Base-by-base conservation (phyloP, 2,329 filamentous ascomycete species). In the Myrmaecium sp. region DNA sequence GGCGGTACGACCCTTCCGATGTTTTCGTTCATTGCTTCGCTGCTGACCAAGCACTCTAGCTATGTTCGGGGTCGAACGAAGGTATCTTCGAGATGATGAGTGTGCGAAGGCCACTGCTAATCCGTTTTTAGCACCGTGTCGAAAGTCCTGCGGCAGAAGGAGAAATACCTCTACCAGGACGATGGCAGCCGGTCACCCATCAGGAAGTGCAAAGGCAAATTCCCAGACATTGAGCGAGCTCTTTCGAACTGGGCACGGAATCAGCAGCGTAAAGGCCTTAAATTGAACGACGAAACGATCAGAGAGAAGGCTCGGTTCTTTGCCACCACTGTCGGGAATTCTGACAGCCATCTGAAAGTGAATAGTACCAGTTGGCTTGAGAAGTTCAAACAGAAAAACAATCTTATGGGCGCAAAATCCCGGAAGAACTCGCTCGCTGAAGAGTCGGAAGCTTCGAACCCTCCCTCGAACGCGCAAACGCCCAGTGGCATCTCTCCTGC, bases 61-160 rank as follows among this genome's bases (percentile, higher is more conserved):
- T 32, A 73, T 83, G 48, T 98, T 98, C 55, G 86, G 84, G 18
- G 89, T 98, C 27, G 89, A 98, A 58, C 64, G 89, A 75, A 95
- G 89, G 89, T 95, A 73, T 23, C 17, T 13, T 9, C 10, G 18
- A 11, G 8, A 21, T 13, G 12, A 23, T 14, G 14, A n/a, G 21
- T 17, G 18, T 29, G 14, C 27, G 21, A 18, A 26, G n/a, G n/a
- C n/a, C n/a, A 14, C 14, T 23, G 25, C 39, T 32, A 21, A 30
- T 33, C 30, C 33, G 25, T 21, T 14, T 43, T 30, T 51, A 98
- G 89, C 58, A 98, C 89, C 25, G 89, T 98, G n/a, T 98, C 89
- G 29, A 98, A 98, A 50, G 89, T 95, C 29, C 55, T 98, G 36
- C 74, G 86, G 28, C 76, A 93, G 44, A 92, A 86, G 57, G 89